Evolutionary conservation across 1,284 basidiomycete species (phyloP), one percentile per base, ranked within the genome.

Genomic region (Paramarasmius palmivorus): DNA sequence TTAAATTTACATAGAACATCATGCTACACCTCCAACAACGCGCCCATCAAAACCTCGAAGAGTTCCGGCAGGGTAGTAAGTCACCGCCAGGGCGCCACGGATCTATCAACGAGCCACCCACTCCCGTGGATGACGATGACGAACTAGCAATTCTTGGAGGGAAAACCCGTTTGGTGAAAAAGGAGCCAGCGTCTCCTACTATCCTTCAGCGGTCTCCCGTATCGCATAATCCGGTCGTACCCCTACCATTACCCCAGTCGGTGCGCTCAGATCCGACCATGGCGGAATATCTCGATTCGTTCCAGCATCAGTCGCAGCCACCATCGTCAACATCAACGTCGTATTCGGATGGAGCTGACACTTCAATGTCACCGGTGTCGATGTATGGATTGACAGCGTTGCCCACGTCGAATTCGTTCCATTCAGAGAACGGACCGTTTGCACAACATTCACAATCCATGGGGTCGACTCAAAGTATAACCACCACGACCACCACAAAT

Each of bases 131-230:
- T 56, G 84, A 84, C 40, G 75, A 86, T 50, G 88, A 90, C 63
- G 88, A 90, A 62, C 73, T 90, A 2, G 75, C 81, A n/a, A 77
- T 81, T 4, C 73, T 90, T 5, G 88, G 88, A 29, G 88, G 88
- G 3, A 81, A 78, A 65, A 89, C 88, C 8, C 81, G 88, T 2
- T 73, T 89, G 22, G 84, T 89, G 37, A 82, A 82, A 70, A 86
- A 82, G 60, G 83, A 86, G 52, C 75, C 81, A 0, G 71, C 77
- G 32, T 79, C 83, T 1, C 83, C 85, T 4, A 68, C 71, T 42
- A 65, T 83, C 38, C 63, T 79, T 38, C 81, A 87, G 29, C 78
- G 81, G 42, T 90, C 88, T n/a, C 88, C 88, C 2, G 80, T 73
- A 10, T 82, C 86, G 5, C 76, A 76, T 46, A 84, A 86, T 59